Evolutionary conservation across 495 filamentous ascomycete species (phyloP).

Genomic region (Xylaria palmicola): DNA sequence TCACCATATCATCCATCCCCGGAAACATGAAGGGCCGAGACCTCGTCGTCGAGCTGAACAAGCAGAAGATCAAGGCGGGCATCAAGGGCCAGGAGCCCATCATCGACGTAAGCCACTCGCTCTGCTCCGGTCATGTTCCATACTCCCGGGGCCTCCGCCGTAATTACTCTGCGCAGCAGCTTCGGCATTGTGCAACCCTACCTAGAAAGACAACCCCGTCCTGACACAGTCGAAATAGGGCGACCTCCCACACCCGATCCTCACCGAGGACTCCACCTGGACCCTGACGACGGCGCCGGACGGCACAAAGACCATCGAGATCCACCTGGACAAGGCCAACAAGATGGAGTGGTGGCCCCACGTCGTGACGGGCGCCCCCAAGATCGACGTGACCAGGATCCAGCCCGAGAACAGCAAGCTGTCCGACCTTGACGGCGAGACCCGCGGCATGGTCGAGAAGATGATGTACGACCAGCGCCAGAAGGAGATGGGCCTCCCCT

Average conservation of each 20-base stretch:
- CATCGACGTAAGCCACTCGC: constrained; percentile 62
- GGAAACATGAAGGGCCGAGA: constrained; percentile 82
- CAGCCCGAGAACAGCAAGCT: constrained; percentile 87
- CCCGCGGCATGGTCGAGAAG: constrained; percentile 98
- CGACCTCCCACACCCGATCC: constrained; percentile 75
- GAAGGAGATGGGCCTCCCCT: constrained; percentile 84
- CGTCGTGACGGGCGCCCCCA: constrained; percentile 77
- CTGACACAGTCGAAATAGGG: constrained; percentile 54
- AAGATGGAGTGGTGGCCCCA: constrained; percentile 98
- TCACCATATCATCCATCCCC: constrained; percentile 68
- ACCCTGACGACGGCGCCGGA: constrained; percentile 71
- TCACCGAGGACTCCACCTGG: constrained; percentile 88
- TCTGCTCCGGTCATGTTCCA: background rate
- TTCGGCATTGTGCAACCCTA: too few relatives aligned
- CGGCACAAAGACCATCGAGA: constrained; percentile 70
- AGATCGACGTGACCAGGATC: constrained; percentile 94
- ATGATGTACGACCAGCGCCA: constrained; percentile 99
- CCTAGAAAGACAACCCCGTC: background rate
- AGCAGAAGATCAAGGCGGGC: constrained; percentile 72
- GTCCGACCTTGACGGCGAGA: constrained; percentile 92
- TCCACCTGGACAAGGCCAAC: constrained; percentile 96
- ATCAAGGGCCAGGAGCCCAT: constrained; percentile 87
- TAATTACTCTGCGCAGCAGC: too few relatives aligned
- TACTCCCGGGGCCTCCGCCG: background rate
- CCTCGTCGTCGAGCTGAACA: constrained; percentile 78